Percentiles rank a stretch among this genome's conserved stretches.
Evolutionary conservation across 2,329 filamentous ascomycete species (phyloP).

Genomic region (Arachnomyces sp.): DNA sequence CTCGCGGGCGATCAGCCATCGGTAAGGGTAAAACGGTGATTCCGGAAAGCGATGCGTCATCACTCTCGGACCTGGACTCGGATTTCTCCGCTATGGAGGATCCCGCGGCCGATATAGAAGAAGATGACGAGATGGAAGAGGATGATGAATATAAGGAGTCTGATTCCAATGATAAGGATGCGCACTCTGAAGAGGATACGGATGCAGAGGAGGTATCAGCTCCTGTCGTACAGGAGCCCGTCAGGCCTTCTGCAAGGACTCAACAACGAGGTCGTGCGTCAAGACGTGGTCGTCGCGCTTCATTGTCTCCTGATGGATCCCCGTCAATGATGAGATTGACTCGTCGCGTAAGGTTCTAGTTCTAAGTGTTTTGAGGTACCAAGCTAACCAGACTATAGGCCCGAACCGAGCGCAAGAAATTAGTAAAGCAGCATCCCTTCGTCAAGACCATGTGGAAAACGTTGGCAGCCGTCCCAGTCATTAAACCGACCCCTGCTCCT

Average conservation of each 20-base stretch:
- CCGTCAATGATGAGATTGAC: too few species aligned
- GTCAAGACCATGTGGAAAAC: constrained; percentile 79
- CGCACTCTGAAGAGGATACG: constrained; percentile 9
- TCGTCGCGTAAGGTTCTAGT: too few species aligned
- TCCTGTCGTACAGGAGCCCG: background rate
- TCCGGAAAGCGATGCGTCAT: constrained; percentile 2
- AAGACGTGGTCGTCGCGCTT: too few species aligned
- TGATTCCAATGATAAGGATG: constrained; percentile 11
- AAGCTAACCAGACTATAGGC: constrained; percentile 31
- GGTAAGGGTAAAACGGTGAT: background rate
- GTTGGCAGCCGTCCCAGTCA: constrained; percentile 57
- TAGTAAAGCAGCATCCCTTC: constrained; percentile 69
- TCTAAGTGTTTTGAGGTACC: constrained; percentile 7
- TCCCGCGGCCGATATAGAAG: background rate
- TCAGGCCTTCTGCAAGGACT: background rate
- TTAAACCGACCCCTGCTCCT: constrained; percentile 55
- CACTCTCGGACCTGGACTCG: constrained; percentile 6
- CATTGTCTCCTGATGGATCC: too few species aligned
- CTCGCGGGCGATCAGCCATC: background rate
- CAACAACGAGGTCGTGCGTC: too few species aligned
- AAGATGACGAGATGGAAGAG: constrained; percentile 4
- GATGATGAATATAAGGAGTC: constrained; percentile 14
- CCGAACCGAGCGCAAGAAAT: constrained; percentile 52
- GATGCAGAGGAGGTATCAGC: constrained; percentile 7
- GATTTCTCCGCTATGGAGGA: background rate